These are phyloP conservation scores for Suillus subluteus DNA, from an alignment of 768 basidiomycete genomes.

Conservation along the genomic window DNA sequence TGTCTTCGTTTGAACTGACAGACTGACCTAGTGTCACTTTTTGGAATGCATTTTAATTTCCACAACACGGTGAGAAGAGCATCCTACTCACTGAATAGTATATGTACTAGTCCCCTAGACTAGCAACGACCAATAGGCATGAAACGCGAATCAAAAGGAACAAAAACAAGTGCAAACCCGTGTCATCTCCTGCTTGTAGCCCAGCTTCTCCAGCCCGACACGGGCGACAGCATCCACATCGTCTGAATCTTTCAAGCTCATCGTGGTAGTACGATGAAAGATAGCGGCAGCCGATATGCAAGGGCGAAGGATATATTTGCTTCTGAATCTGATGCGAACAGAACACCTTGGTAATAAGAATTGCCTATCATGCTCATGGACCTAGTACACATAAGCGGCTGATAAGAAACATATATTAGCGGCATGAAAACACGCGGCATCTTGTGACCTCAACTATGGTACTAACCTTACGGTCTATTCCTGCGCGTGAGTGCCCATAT, in stretches of 20 bases:
- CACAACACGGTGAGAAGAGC: constrained; percentile 19
- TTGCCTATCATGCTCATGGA: not conserved
- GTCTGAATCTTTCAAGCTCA: constrained; percentile 18
- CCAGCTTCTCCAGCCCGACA: constrained; percentile 51
- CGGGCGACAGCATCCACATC: constrained; percentile 33
- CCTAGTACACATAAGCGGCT: not conserved
- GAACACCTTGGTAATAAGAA: not conserved
- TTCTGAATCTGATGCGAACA: not conserved
- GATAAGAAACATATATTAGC: not conserved
- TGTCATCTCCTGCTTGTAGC: constrained; percentile 58
- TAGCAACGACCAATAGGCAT: constrained; percentile 20
- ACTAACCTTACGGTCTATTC: not conserved
- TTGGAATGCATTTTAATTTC: not conserved
- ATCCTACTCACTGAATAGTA: constrained; percentile 53
- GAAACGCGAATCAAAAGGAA: not conserved
- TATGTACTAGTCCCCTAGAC: constrained; percentile 55
- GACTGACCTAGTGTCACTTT: constrained; percentile 51
- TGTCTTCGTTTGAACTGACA: not conserved
- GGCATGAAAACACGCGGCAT: not conserved
- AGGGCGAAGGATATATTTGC: not conserved
- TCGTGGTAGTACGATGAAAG: constrained; percentile 4
- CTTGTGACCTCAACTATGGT: not conserved
- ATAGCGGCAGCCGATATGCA: not conserved
- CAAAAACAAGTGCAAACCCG: constrained; percentile 37
- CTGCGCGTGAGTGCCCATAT: no score